Base-by-base conservation (phyloP, 2,329 filamentous ascomycete genomes). In the Ophiostoma pallidulum region DNA sequence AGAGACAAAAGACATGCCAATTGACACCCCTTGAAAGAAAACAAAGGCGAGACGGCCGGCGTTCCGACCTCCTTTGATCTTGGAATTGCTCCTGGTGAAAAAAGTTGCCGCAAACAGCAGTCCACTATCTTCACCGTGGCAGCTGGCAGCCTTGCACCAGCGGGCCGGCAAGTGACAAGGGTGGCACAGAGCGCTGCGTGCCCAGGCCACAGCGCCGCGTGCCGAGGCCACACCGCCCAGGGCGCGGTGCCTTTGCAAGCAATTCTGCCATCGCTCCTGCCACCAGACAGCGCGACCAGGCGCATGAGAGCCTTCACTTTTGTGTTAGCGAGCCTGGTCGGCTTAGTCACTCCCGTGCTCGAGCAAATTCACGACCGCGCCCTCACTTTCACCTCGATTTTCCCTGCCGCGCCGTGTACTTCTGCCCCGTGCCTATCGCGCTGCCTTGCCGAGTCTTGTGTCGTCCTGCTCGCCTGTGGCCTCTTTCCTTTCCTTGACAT, bases 111-210 rank as follows among this genome's bases (percentile, higher is more conserved):
- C 14, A 16, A 35, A n/a, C 41, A 29, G 24, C 24, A 38, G n/a
- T 10, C 26, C 18, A 45, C 35, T 33, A 39, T 45, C 14, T 46
- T 40, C 43, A 40, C 36, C 35, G 38, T 46, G 43, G 14, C 43
- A 46, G 43, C 43, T 46, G 43, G 43, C 43, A 33, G 2, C 6
- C 14, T 6, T 3, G 28, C n/a, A n/a, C 12, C 33, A 28, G 32
- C 46, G 32, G 46, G 19, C 33, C 46, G 42, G 33, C 42, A 38
- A 14, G 18, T 12, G 20, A 16, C 14, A 8, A 10, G 7, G 2
- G 16, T 5, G 6, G 2, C 18, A 24, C 28, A 24, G 38, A 10
- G 24, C 24, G n/a, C n/a, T n/a, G n/a, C n/a, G n/a, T n/a, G n/a
- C n/a, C n/a, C n/a, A n/a, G n/a, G n/a, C n/a, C n/a, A n/a, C n/a